phyloP scores from a whole-genome alignment of 495 filamentous ascomycete genomes.

The Platismatia glauca region DNA sequence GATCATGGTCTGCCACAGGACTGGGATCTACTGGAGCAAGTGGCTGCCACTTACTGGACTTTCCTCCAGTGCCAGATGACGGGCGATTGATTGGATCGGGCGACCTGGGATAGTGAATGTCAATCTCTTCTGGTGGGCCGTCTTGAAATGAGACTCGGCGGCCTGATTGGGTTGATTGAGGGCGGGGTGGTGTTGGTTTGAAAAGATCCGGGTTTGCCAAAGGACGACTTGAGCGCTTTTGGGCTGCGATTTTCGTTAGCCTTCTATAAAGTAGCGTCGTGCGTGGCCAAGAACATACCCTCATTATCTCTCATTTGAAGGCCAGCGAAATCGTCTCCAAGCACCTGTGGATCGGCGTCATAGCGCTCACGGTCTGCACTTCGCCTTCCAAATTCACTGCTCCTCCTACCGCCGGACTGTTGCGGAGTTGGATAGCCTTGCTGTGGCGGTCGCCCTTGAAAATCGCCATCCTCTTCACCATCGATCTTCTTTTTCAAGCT shows the following conservation, averaged over 20 bases:
- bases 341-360: slow-evolving; percentile 86
- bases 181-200: slow-evolving; percentile 57
- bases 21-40: slow-evolving; percentile 78
- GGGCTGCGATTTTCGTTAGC: slow-evolving; percentile 25
- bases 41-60: slow-evolving; percentile 94
- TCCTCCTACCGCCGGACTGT: slow-evolving; percentile 43
- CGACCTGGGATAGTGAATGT: slow-evolving; percentile 62
- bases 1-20: slow-evolving; percentile 84
- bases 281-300: slow-evolving; percentile 36
- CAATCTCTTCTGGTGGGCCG: slow-evolving; percentile 62
- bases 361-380: slow-evolving; percentile 83
- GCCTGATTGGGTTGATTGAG: slow-evolving; percentile 47
- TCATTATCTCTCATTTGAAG: slow-evolving; percentile 74
- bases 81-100: slow-evolving; percentile 39
- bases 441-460: slow-evolving; percentile 34
- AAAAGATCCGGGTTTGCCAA: slow-evolving; percentile 72
- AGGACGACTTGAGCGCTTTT: slow-evolving; percentile 51
- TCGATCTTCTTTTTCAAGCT: slow-evolving; percentile 86
- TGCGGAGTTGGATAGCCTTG: slow-evolving; percentile 34
- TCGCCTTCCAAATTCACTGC: slow-evolving; percentile 50
- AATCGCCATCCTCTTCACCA: slow-evolving; percentile 59
- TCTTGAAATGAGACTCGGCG: slow-evolving; percentile 77
- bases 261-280: too few species aligned
- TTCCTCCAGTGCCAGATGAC: slow-evolving; percentile 38
- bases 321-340: slow-evolving; percentile 84